Evolutionary conservation across 192 early-diverging fungal genomes (phyloP).

Genomic region (Podila clonocystis): DNA sequence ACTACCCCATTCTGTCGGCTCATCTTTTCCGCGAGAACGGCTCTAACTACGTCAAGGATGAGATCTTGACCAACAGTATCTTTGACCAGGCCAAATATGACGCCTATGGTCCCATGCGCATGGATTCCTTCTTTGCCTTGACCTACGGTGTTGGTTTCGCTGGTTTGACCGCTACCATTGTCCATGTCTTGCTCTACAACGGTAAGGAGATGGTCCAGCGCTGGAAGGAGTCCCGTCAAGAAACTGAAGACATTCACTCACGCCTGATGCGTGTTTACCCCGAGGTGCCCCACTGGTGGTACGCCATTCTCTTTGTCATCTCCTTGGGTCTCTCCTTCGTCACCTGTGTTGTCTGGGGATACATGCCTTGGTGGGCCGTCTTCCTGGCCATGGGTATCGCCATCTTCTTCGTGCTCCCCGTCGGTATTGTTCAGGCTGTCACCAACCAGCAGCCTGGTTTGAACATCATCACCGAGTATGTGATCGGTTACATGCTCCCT

Average conservation of each 20-base stretch:
- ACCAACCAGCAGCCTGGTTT: conserved; percentile 77
- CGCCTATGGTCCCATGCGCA: conserved; percentile 49
- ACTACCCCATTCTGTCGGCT: conserved; percentile 67
- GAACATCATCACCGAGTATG: conserved; percentile 87
- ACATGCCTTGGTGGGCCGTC: conserved; percentile 80
- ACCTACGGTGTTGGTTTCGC: conserved; percentile 60
- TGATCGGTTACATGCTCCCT: conserved; percentile 80
- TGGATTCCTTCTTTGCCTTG: conserved; percentile 3
- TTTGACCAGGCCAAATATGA: conserved; percentile 44
- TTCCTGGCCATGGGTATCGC: conserved; percentile 64
- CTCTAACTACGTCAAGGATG: no score
- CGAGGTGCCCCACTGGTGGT: conserved; percentile 72
- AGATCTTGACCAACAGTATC: background rate
- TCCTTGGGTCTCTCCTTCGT: conserved; percentile 53
- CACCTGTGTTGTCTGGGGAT: conserved; percentile 54
- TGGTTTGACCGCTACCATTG: conserved; percentile 58
- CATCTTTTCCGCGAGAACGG: no score
- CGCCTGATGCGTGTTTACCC: conserved; percentile 70
- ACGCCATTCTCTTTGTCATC: conserved; percentile 53
- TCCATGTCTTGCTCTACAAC: conserved; percentile 69
- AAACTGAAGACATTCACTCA: conserved; percentile 68
- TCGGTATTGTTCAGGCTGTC: conserved; percentile 83
- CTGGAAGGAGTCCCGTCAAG: conserved; percentile 29
- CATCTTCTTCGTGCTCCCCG: conserved; percentile 74
- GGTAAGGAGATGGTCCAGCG: conserved; percentile 71